Base-by-base conservation (phyloP, 768 basidiomycete species). In the Phylloporus sp. region DNA sequence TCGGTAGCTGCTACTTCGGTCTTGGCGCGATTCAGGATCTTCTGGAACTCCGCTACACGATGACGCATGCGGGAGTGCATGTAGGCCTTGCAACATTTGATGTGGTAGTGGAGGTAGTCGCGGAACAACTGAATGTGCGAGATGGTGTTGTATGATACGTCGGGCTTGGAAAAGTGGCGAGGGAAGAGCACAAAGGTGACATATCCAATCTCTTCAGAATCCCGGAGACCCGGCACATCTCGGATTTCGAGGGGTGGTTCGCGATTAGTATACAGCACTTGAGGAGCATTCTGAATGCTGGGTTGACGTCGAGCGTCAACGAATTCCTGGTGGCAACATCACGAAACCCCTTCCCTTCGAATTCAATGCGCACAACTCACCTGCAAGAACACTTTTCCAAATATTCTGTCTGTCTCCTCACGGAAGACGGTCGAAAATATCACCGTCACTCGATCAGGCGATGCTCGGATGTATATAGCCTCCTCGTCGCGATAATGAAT, bases 51-150 rank as follows among this genome's bases (percentile, higher is more conserved):
- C 1, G 87, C 80, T 11, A 96, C 96, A 9, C 96, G 82, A 57
- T 86, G 77, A 50, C 96, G 77, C 92, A 98, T 94, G 36, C 96
- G 77, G 3, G 91, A 94, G 69, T 98, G 95, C 91, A 99, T 95
- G 70, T 99, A 98, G 0, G 95, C 96, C 68, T 97, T 97, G 42
- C 86, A 93, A 64, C 92, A 94, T 61, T 95, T 98, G 78, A 99
- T 96, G 64, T 98, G 95, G 68, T 98, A 98, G 70, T 99, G 96
- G n/a, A 99, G 75, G 63, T 97, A 97, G 67, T 97, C 92, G 46
- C 96, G 81, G 86, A 99, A 98, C 21, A 95, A 74, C 64, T 97
- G 91, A 59, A 98, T 88, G 58, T 91, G 91, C 23, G 92, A 93
- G 63, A 97, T 96, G 13, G 92, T 93, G 31, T 75, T 72, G 3